Base-by-base conservation (phyloP, 2,329 filamentous ascomycete genomes). In the Paracoccidioides lutzii region DNA sequence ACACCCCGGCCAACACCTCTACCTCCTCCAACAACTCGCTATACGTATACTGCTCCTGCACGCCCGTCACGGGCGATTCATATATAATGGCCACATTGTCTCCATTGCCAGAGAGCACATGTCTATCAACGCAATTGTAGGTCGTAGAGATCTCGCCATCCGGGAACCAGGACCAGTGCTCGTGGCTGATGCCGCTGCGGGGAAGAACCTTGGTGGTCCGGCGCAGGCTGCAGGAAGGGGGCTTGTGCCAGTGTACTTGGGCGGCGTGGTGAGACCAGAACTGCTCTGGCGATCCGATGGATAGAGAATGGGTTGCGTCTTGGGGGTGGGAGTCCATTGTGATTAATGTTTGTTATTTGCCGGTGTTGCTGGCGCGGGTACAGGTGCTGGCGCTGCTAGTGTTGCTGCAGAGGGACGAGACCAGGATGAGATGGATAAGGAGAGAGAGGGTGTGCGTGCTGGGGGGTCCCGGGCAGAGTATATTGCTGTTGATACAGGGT, bases 61-160 rank as follows among this genome's bases (percentile, higher is more conserved):
- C 78, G 1, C 78, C 77, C 1, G 88, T 89, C 8, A 95, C 90
- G 2, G 90, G 88, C 61, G 86, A 91, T 68, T 96, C 90, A 78
- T 87, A 96, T 63, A 87, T 81, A 57, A 97, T 86, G 28, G 90
- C 91, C 0, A 84, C 77, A 52, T 79, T 74, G 48, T 85, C 78
- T 12, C 90, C 90, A 61, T 84, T 76, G n/a, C 90, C 88, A 5
- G 81, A 81, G 40, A 80, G 73, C n/a, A 96, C 89, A 71, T 96
- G 90, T 12, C 90, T 79, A 70, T 95, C 90, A 12, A 96, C 75
- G 67, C 89, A 94, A 69, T 96, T 97, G 75, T 89, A 95, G 62
- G 87, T 89, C 0, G 89, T 95, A 42, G 87, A 93, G 62, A 97
- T 87, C 73, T 93, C 83, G 59, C 90, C 91, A 59, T 83, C 88